Base-by-base conservation (phyloP, 176 grass and related monocot species). In the Zea luxurians region DNA sequence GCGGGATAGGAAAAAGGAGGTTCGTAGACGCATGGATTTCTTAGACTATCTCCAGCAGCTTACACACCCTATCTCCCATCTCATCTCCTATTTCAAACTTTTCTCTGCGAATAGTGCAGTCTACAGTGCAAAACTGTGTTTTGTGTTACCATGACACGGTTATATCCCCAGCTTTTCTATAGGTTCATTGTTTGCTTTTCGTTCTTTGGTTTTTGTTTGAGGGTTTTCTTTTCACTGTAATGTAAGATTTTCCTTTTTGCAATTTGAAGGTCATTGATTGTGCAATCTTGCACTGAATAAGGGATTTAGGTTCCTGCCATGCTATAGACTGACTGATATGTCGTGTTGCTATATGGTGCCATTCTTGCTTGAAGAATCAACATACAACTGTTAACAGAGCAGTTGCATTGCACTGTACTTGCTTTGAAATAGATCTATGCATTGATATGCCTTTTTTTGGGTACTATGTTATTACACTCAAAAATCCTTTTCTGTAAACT, bases 1-100 rank as follows among this genome's bases (percentile, higher is more conserved):
- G 64, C 91, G 88, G 27, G 86, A 80, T 69, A 93, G 84, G 83
- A 91, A 88, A 86, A 93, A 93, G 58, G 88, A 93, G 91, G 91
- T 93, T 36, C 65, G 61, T 88, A 54, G 6, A 73, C 74, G 35
- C 52, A 35, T 67, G 37, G 13, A 46, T 78, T 61, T 16, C 12
- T 8, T 27, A 27, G 27, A 27, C 27, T 27, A 27, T 27, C 27
- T 27, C 27, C 27, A 27, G 27, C 27, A 27, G 27, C 27, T 27
- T 27, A 27, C 27, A 27, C 27, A 27, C 27, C 27, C 27, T 27
- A 27, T 27, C 27, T 27, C 27, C 27, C 27, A 27, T 27, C 27
- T 27, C 27, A 27, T 27, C 27, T 27, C 27, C 27, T 27, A 27
- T 27, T 27, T 27, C 27, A 27, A 27, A 27, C 27, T 27, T 27